These are phyloP conservation scores for Rhododendron vialii DNA, from an alignment of 148 eudicot species.

Conservation along the genomic window DNA sequence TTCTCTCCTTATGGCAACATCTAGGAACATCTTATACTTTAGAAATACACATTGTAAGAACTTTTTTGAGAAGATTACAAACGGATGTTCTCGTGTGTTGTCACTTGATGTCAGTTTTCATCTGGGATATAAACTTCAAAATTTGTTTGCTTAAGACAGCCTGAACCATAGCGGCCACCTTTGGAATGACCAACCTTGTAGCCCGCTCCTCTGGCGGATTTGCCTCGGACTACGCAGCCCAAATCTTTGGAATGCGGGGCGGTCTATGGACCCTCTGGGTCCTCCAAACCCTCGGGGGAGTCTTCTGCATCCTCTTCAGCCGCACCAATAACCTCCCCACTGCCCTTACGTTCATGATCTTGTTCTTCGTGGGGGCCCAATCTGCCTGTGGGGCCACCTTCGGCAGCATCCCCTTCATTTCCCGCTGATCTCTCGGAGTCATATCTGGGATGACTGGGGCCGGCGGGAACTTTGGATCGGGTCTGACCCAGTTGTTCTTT, in stretches of 20 bases:
- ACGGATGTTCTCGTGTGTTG: background rate
- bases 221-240: conserved; percentile 52
- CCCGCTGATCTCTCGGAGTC: conserved; percentile 40
- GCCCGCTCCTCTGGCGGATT: conserved; percentile 67
- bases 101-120: background rate
- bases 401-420: conserved; percentile 55
- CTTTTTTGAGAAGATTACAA: background rate
- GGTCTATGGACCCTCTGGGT: conserved; percentile 77
- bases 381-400: conserved; percentile 58
- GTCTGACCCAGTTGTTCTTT: conserved; percentile 51
- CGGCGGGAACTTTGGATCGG: conserved; percentile 51
- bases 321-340: conserved; percentile 25
- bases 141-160: conserved; percentile 55
- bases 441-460: conserved; percentile 55
- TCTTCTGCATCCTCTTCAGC: conserved; percentile 59
- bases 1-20: background rate
- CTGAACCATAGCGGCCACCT: conserved; percentile 63
- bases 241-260: conserved; percentile 74
- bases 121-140: background rate
- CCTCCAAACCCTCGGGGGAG: conserved; percentile 67
- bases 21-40: background rate
- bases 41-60: background rate
- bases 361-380: conserved; percentile 49
- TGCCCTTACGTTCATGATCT: conserved; percentile 30
- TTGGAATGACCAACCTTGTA: conserved; percentile 67